Conservation (phyloP, 1,139 yeast genomes). For the Saccharomyces uvarum region DNA sequence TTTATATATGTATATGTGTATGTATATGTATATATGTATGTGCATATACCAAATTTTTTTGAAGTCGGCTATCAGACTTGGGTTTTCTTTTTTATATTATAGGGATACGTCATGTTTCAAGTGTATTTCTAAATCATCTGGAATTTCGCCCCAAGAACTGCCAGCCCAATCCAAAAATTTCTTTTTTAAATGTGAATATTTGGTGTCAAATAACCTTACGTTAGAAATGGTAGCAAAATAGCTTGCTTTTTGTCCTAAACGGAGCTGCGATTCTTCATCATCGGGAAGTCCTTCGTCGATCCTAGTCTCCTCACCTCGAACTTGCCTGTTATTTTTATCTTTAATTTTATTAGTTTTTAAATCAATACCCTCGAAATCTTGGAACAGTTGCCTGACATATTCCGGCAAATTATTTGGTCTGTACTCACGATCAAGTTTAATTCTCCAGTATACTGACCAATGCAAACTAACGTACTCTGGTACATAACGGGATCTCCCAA, state of each 20-base stretch:
- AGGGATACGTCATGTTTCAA: slow-evolving; percentile 7
- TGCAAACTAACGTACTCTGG: slow-evolving; percentile 45
- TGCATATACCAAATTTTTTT: background rate
- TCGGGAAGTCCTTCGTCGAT: background rate
- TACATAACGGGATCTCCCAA: slow-evolving; percentile 44
- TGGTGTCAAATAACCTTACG: background rate
- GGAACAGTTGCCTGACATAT: slow-evolving; percentile 24
- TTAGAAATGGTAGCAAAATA: background rate
- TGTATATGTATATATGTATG: no score
- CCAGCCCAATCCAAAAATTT: slow-evolving; percentile 30
- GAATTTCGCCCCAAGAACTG: slow-evolving; percentile 35
- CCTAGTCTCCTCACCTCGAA: background rate
- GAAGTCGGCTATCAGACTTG: background rate
- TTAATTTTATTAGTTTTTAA: slow-evolving; percentile 8
- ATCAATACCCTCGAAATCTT: slow-evolving; percentile 24
- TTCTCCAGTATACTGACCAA: slow-evolving; percentile 57
- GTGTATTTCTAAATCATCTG: slow-evolving; percentile 36
- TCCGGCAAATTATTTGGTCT: slow-evolving; percentile 41
- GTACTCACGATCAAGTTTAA: slow-evolving; percentile 41
- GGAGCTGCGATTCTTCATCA: background rate
- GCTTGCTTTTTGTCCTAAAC: background rate
- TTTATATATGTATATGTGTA: background rate
- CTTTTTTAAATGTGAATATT: slow-evolving; percentile 17
- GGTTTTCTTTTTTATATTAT: background rate
- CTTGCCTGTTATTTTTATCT: background rate